Evolutionary conservation across 306 rosid species (phyloP), one percentile per base, ranked within the genome.

Genomic region (Ochetophila trinervis): DNA sequence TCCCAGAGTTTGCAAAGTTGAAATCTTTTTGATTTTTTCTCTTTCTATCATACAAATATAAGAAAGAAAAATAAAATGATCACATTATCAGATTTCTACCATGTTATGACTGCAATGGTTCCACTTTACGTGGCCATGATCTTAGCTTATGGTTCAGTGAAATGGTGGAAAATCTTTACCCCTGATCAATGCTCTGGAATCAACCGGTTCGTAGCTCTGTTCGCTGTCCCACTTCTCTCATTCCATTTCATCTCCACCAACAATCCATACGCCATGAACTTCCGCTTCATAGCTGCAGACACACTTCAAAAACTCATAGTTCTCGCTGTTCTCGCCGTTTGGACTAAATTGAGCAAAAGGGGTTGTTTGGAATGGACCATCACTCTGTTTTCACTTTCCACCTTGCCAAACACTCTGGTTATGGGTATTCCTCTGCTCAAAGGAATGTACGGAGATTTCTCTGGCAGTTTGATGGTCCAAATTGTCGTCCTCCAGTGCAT

Each of bases 161-260:
- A 91, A 74, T 88, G 97, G 97, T 91, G 96, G 97, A 88, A 91
- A 58, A 91, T 91, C 71, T 91, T 91, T 82, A 81, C 94, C 4
- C 96, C 97, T 0, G 94, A 91, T 66, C 97, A 91, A 51, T 91
- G 97, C 65, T 88, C 95, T 1, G 97, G 97, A 9, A 91, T 91
- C 81, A 91, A 91, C 68, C 83, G 97, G 0, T 91, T 91, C 22
- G 97, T 91, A 0, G 97, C 97, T 6, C 87, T 91, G 2, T 88
- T 91, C 62, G 97, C 97, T 0, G 97, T 88, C 3, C 97, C 97
- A 1, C 85, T 91, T 0, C 95, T 91, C 2, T 91, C 97, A 3
- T 91, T 91, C 73, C 96, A 88, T 60, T 91, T 91, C 85, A 91
- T 91, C 36, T 85, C 96, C 20, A 71, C 83, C 21, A 91, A 91